Evolutionary conservation across 23 red algal genomes (phyloP).

Genomic region (Gracilariopsis chorda): DNA sequence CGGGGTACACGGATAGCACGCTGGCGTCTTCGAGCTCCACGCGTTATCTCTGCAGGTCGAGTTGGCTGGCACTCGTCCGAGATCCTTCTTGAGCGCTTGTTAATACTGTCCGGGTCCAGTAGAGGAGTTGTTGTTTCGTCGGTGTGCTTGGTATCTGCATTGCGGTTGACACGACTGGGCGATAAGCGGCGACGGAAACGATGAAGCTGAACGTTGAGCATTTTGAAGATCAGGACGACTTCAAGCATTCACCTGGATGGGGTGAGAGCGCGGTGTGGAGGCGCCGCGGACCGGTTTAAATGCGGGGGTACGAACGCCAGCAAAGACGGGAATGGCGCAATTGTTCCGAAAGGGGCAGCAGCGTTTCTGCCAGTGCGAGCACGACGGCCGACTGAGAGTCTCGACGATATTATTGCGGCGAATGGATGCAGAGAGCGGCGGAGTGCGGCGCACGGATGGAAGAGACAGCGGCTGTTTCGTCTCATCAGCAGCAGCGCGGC

Average conservation of each 20-base stretch:
- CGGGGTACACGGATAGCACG: background rate
- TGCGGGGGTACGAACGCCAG: too few relatives aligned
- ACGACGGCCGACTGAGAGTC: too few relatives aligned
- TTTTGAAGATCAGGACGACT: background rate
- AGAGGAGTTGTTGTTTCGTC: background rate
- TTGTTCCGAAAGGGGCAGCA: too few relatives aligned
- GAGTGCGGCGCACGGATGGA: too few relatives aligned
- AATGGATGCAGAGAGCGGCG: too few relatives aligned
- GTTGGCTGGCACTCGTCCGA: background rate
- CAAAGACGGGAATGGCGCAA: too few relatives aligned
- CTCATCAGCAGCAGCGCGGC: too few relatives aligned
- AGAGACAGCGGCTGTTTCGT: too few relatives aligned
- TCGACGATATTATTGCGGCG: too few relatives aligned
- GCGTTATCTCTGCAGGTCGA: background rate
- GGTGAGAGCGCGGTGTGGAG: too few relatives aligned
- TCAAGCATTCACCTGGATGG: background rate
- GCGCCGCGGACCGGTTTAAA: too few relatives aligned
- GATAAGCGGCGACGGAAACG: background rate
- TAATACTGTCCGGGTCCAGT: background rate
- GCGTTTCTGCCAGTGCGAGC: too few relatives aligned
- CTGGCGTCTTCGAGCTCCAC: background rate
- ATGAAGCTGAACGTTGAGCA: constrained; percentile 28
- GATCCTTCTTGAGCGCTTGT: background rate
- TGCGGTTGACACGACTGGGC: background rate
- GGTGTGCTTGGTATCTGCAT: background rate